These are phyloP conservation scores for Naganishia randhawae DNA, from an alignment of 768 basidiomycete genomes.

Conservation along the genomic window DNA sequence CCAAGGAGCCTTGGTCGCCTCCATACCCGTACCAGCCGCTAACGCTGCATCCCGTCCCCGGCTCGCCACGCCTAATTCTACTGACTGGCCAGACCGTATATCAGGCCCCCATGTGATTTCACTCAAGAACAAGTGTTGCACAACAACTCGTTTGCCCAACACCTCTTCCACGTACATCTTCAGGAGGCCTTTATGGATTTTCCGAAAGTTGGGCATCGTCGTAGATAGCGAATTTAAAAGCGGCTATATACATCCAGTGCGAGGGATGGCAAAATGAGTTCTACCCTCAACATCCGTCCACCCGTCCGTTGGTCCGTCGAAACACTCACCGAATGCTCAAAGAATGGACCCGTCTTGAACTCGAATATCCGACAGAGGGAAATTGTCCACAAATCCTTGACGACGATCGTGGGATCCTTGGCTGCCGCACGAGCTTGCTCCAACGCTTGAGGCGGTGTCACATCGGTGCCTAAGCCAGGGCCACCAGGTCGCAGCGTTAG, in stretches of 20 bases:
- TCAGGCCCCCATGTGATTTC: constrained; percentile 12
- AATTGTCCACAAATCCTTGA: constrained; percentile 63
- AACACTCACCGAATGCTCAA: constrained; percentile 66
- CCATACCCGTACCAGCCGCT: background rate
- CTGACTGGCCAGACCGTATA: background rate
- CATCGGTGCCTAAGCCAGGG: constrained; percentile 19
- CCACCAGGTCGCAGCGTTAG: too few species aligned
- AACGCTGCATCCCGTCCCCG: too few species aligned
- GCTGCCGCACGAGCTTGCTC: constrained; percentile 20
- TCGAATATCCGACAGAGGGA: constrained; percentile 61
- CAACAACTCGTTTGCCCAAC: constrained; percentile 87
- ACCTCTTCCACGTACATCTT: constrained; percentile 99
- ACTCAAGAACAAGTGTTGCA: constrained; percentile 61
- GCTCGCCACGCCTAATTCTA: background rate
- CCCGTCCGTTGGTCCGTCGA: background rate
- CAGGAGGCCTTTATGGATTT: constrained; percentile 81
- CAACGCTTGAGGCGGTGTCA: constrained; percentile 33
- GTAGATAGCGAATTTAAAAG: constrained; percentile 80
- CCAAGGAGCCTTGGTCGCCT: constrained; percentile 18
- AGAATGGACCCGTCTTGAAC: constrained; percentile 81
- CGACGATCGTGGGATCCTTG: background rate
- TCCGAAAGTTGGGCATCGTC: constrained; percentile 84
- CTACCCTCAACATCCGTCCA: background rate
- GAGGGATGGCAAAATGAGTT: background rate
- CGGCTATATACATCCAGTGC: constrained; percentile 51